Conservation (phyloP, 177 flowering plant species). For the Vitis hybrid region DNA sequence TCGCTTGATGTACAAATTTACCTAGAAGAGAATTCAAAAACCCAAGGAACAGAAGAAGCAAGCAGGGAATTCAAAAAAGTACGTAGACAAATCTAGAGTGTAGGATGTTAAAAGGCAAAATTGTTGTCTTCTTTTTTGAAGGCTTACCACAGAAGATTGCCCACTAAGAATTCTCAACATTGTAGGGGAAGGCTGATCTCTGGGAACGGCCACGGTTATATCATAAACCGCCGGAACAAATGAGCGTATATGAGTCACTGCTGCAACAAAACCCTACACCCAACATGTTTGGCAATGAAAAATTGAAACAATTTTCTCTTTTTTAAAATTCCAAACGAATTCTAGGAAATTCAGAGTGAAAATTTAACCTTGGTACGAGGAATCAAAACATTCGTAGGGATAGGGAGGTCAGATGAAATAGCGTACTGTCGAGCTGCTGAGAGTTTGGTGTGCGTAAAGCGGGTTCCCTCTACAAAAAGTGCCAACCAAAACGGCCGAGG, state of each 20-base stretch:
- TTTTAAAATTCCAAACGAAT: too few species aligned
- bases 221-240: conserved; percentile 97
- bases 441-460: conserved; percentile 87
- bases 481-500: conserved; percentile 95
- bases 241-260: conserved; percentile 74
- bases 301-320: too few species aligned
- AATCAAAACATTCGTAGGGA: conserved; percentile 88
- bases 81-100: too few species aligned
- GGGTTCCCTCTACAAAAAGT: conserved; percentile 97
- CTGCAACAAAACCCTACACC: conserved; percentile 90
- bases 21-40: conserved; percentile 23
- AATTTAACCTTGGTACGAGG: conserved; percentile 93
- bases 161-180: conserved; percentile 74
- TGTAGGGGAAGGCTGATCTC: conserved; percentile 64
- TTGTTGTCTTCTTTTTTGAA: background rate
- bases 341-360: background rate
- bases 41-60: too few species aligned
- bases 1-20: conserved; percentile 49
- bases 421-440: conserved; percentile 95
- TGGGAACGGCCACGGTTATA: conserved; percentile 69
- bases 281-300: background rate
- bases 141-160: conserved; percentile 74
- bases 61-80: too few species aligned
- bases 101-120: too few species aligned
- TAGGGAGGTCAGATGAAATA: conserved; percentile 62